Conservation (phyloP, 495 filamentous ascomycete genomes). For the Penicillium ochrochloron region DNA sequence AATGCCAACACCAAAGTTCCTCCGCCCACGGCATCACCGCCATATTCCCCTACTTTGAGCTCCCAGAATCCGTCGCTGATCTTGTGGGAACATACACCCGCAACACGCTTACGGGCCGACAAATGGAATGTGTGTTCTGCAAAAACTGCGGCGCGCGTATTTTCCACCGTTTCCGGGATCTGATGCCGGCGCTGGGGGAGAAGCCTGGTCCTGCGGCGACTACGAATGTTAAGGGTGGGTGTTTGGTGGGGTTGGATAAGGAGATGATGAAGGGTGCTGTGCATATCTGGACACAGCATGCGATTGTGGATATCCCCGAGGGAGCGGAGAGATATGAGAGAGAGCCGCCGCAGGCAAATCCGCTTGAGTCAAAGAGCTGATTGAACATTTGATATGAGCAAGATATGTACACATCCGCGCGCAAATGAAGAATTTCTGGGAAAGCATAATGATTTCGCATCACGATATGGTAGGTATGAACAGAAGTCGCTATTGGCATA, state of each 20-base stretch:
- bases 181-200: slow-evolving; percentile 36
- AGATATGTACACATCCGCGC: not conserved
- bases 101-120: slow-evolving; percentile 48
- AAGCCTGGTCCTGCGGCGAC: slow-evolving; percentile 32
- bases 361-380: slow-evolving; percentile 8
- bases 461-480: not conserved
- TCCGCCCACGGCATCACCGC: slow-evolving; percentile 71
- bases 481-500: not conserved
- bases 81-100: slow-evolving; percentile 49
- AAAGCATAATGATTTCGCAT: not conserved
- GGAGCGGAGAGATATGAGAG: slow-evolving; percentile 48
- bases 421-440: not conserved
- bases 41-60: slow-evolving; percentile 64
- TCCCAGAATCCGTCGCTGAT: slow-evolving; percentile 45
- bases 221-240: slow-evolving; percentile 65
- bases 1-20: slow-evolving; percentile 68
- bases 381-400: not conserved
- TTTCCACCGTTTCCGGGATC: slow-evolving; percentile 57
- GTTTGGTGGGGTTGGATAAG: slow-evolving; percentile 54
- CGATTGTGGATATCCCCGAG: slow-evolving; percentile 67
- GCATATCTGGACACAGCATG: slow-evolving; percentile 66
- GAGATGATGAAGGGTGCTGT: slow-evolving; percentile 56
- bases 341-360: slow-evolving; percentile 26
- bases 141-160: slow-evolving; percentile 62
- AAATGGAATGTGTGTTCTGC: slow-evolving; percentile 63